Conservation (phyloP, 2,329 filamentous ascomycete species). For the Exophiala calicioides region DNA sequence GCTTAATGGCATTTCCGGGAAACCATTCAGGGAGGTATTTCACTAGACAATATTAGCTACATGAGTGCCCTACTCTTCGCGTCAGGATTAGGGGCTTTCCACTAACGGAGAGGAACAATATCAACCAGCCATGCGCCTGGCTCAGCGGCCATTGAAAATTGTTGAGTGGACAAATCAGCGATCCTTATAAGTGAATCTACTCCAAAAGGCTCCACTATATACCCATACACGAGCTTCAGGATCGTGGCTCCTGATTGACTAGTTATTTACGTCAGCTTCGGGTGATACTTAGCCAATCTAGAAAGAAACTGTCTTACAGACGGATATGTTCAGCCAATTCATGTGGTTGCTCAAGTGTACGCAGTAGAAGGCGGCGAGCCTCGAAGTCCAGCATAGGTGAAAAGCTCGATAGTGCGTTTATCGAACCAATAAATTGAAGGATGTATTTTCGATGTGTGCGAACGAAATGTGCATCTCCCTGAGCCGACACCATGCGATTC, state of each 20-base stretch:
- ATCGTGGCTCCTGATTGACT: constrained; percentile 45
- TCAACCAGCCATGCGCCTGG: constrained; percentile 52
- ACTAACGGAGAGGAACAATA: constrained; percentile 41
- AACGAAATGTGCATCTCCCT: constrained; percentile 44
- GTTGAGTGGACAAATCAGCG: constrained; percentile 41
- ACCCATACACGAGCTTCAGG: constrained; percentile 50
- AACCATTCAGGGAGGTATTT: constrained; percentile 47
- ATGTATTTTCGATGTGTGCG: constrained; percentile 49
- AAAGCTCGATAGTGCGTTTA: constrained; percentile 42
- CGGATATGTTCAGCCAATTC: constrained; percentile 44
- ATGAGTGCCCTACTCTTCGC: neutral
- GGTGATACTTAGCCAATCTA: neutral
- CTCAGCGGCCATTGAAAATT: constrained; percentile 44
- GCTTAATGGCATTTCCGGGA: constrained; percentile 49
- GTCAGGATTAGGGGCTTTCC: too few relatives aligned
- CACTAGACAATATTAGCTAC: constrained; percentile 26
- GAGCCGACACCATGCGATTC: too few relatives aligned
- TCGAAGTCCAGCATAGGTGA: constrained; percentile 48
- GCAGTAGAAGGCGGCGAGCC: constrained; percentile 46
- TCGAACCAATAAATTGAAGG: constrained; percentile 49
- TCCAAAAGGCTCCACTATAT: constrained; percentile 43
- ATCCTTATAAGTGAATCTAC: constrained; percentile 49
- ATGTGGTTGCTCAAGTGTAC: constrained; percentile 44
- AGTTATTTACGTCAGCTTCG: neutral
- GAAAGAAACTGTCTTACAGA: neutral